Base-by-base conservation (phyloP, 257 asterid genomes). In the Cynanchum wilfordii region DNA sequence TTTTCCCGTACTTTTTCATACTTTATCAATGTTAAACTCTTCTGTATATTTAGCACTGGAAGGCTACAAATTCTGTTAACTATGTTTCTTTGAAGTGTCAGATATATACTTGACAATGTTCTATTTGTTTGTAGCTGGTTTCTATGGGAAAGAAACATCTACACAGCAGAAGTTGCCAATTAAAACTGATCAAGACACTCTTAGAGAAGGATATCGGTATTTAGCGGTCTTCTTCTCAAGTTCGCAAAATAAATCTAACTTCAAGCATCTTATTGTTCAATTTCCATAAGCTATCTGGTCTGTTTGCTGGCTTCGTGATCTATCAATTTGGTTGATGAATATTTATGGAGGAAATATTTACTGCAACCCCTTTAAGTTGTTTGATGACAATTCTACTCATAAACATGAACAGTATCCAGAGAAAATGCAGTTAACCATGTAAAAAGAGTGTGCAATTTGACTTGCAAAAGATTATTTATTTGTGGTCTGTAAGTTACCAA, bases 121-220 rank as follows among this genome's bases (percentile, higher is more conserved):
- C 30, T 54, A 17, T 71, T 25, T 71, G 71, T 75, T 72, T 78
- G 86, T 87, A 92, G 98, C 70, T 81, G 79, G 77, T 76, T 95
- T 83, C 82, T 95, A 95, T 83, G 97, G 99, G 80, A 86, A 74
- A 76, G 84, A 84, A 76, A 82, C 66, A 45, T 76, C 86, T 50
- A 54, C 78, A 71, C 84, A 75, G 64, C 87, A 84, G 70, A 79
- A 79, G 69, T 80, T 92, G 65, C 98, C 98, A 2, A 75, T 90
- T 72, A 95, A 87, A 87, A 92, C 99, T 63, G 99, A 95, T 76
- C 91, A 88, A 75, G 98, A 95, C 87, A 95, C 99, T 66, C 91
- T 95, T 44, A 87, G 89, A 86, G 99, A 95, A 85, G 99, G 99
- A 82, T 95, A 95, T 79, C 84, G 98, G 97, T 88, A 80, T 16